Percentiles rank a stretch among this genome's conserved stretches.
Evolutionary conservation across 345 rosid genomes (phyloP).

Genomic region (Salix dunnii): DNA sequence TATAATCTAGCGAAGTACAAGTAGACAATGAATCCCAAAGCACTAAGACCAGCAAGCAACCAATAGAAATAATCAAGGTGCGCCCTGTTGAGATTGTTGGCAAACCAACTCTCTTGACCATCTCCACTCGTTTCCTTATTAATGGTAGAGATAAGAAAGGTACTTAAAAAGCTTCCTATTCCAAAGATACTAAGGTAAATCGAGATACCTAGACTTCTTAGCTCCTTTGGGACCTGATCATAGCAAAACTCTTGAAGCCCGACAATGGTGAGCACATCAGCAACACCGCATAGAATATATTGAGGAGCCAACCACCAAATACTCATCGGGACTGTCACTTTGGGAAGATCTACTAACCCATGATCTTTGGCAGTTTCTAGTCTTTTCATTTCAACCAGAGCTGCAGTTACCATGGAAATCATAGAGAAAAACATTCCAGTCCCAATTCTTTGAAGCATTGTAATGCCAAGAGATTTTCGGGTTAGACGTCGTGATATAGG

Average conservation of each 20-base stretch:
- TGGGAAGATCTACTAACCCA: not conserved
- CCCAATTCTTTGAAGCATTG: constrained; percentile 24
- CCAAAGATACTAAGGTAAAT: not conserved
- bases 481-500: constrained; percentile 15
- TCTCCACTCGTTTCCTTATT: not conserved
- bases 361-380: not conserved
- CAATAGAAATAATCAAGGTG: constrained; percentile 12
- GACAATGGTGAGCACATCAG: not conserved
- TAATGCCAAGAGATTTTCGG: constrained; percentile 13
- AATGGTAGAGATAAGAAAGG: not conserved
- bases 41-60: constrained; percentile 5
- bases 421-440: constrained; percentile 10
- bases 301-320: constrained; percentile 1
- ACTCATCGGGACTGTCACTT: not conserved
- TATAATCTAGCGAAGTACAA: not conserved
- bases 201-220: constrained; percentile 4
- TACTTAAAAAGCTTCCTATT: constrained; percentile 4
- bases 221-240: constrained; percentile 4
- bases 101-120: not conserved
- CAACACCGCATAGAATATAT: not conserved
- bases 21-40: not conserved
- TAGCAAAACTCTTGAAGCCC: constrained; percentile 11
- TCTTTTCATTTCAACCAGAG: not conserved
- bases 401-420: constrained; percentile 14
- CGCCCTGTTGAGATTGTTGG: not conserved